phyloP scores from a whole-genome alignment of 2,329 filamentous ascomycete genomes.

The Tolypocladium endophyticum region DNA sequence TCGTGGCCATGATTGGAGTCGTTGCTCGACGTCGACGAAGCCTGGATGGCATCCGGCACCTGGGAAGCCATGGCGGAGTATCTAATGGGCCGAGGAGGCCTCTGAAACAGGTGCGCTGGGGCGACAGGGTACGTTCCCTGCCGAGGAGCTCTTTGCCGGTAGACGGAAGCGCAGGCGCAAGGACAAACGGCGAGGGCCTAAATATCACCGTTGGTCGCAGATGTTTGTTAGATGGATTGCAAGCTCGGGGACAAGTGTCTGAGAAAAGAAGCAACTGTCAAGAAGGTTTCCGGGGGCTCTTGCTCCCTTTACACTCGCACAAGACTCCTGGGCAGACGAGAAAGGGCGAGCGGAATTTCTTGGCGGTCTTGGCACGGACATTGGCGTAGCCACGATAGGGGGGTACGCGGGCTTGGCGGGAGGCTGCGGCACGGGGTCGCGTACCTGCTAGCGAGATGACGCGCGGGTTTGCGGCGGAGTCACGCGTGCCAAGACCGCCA shows the following conservation, averaged over 20 bases:
- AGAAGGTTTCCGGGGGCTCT: slow-evolving; percentile 13
- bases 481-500: slow-evolving; percentile 23
- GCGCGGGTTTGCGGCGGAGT: slow-evolving; percentile 13
- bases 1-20: slow-evolving; percentile 28
- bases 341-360: slow-evolving; percentile 27
- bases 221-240: not conserved
- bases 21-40: slow-evolving; percentile 10
- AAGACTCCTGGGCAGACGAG: slow-evolving; percentile 21
- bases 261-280: not conserved
- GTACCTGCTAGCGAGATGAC: slow-evolving; percentile 11
- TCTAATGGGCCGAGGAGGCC: slow-evolving; percentile 9
- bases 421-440: accelerated
- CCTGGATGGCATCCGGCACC: slow-evolving; percentile 12
- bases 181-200: not conserved
- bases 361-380: slow-evolving; percentile 21
- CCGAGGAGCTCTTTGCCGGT: not conserved
- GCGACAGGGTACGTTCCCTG: not conserved
- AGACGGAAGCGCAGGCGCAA: not conserved
- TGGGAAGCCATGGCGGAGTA: slow-evolving; percentile 21
- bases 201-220: not conserved
- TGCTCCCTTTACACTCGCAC: slow-evolving; percentile 26
- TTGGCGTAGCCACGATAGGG: slow-evolving; percentile 8
- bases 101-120: not conserved
- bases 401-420: slow-evolving; percentile 1
- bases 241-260: slow-evolving; percentile 1